Conservation (phyloP, 306 rosid genomes). For the Senna siamea region DNA sequence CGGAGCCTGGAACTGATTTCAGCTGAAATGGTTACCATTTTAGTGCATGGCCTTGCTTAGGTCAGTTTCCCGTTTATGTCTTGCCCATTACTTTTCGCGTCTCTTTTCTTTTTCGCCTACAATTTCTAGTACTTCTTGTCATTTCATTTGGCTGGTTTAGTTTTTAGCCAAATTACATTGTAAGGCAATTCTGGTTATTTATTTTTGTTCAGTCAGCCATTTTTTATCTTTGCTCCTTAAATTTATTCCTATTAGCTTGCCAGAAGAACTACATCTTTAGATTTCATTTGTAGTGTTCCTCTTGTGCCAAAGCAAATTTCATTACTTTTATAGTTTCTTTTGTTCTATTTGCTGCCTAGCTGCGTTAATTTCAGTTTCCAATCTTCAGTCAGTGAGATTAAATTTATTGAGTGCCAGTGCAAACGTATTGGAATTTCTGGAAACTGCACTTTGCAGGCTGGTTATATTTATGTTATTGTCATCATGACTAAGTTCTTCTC, state of each 20-base stretch:
- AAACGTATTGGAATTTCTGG: constrained; percentile 25
- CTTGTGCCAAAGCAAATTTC: constrained; percentile 35
- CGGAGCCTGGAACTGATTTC: constrained; percentile 92
- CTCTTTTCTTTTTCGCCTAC: constrained; percentile 66
- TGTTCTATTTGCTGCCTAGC: constrained; percentile 31
- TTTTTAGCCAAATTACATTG: constrained; percentile 52
- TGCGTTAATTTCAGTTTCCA: constrained; percentile 31
- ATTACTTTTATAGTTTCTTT: constrained; percentile 30
- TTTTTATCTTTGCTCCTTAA: constrained; percentile 40
- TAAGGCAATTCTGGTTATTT: constrained; percentile 37
- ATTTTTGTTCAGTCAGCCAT: constrained; percentile 31
- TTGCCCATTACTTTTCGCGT: constrained; percentile 72
- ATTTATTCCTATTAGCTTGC: constrained; percentile 33
- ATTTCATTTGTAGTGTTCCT: constrained; percentile 35
- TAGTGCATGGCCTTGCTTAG: constrained; percentile 89
- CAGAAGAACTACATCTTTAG: constrained; percentile 29
- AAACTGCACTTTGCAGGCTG: constrained; percentile 36
- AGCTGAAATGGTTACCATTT: constrained; percentile 91
- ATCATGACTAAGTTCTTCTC: not conserved
- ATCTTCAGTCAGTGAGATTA: constrained; percentile 19
- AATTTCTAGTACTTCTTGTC: constrained; percentile 48
- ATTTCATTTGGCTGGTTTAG: constrained; percentile 48
- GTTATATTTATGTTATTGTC: constrained; percentile 2
- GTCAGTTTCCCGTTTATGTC: constrained; percentile 81
- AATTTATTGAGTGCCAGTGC: constrained; percentile 11